phyloP scores from a whole-genome alignment of 345 rosid species.

The Brassica juncea region DNA sequence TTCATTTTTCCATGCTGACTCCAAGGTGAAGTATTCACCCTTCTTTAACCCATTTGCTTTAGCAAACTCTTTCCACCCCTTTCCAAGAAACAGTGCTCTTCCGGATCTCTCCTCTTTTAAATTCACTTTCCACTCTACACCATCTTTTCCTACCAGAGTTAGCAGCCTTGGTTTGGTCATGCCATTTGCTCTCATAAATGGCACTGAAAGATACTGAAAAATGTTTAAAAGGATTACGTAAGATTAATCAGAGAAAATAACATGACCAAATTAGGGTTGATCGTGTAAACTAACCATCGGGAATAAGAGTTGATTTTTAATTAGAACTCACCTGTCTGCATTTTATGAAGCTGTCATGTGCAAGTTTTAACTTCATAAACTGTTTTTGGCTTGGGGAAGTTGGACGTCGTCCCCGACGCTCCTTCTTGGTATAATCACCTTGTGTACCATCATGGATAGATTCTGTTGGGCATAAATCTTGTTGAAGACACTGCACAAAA shows the following conservation, averaged over 20 bases:
- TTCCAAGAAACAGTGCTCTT: neutral
- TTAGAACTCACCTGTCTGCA: neutral
- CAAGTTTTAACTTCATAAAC: neutral
- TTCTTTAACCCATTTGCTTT: neutral
- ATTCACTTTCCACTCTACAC: neutral
- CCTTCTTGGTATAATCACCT: neutral
- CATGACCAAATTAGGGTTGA: neutral
- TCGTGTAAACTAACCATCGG: neutral
- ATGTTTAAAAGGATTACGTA: neutral
- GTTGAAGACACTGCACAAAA: constrained; percentile 18
- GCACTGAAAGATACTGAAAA: neutral
- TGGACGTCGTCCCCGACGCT: neutral
- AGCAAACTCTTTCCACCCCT: neutral
- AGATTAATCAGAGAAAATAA: neutral
- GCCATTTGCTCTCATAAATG: neutral
- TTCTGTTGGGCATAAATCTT: neutral
- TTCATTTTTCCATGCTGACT: neutral
- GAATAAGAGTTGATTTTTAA: neutral
- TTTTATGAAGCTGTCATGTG: neutral
- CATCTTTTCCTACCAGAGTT: constrained; percentile 1
- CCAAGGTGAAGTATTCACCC: neutral
- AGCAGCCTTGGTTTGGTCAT: neutral
- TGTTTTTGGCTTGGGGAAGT: neutral
- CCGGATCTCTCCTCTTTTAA: neutral
- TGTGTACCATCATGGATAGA: neutral